These are phyloP conservation scores for Mrakia blollopis DNA, from an alignment of 768 basidiomycete genomes.

Conservation along the genomic window DNA sequence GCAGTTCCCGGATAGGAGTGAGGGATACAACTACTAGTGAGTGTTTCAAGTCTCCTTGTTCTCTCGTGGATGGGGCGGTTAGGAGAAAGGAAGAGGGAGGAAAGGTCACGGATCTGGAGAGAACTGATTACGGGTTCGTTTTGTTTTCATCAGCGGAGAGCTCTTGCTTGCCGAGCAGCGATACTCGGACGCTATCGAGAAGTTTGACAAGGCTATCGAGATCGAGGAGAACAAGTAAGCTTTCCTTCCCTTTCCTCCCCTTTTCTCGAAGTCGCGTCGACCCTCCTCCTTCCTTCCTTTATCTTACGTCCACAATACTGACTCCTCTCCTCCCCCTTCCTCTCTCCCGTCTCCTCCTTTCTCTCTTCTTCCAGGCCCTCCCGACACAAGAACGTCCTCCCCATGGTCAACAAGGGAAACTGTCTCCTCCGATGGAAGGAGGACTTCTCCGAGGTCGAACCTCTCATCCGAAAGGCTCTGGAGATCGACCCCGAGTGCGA, in stretches of 20 bases:
- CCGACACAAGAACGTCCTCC: constrained; percentile 71
- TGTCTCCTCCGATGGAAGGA: constrained; percentile 94
- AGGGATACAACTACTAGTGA: constrained; percentile 92
- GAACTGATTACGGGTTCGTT: too few species aligned
- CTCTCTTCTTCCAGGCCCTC: constrained; percentile 35
- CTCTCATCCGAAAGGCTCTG: constrained; percentile 81
- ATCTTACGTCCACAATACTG: neutral
- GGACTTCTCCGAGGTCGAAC: constrained; percentile 62
- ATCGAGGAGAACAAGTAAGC: constrained; percentile 71
- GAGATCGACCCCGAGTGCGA: constrained; percentile 88
- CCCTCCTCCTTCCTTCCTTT: neutral
- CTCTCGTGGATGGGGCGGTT: too few species aligned
- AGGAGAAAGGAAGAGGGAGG: too few species aligned
- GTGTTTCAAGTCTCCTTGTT: too few species aligned
- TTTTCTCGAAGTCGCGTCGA: neutral
- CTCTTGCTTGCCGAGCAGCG: constrained; percentile 85
- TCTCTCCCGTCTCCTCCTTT: neutral
- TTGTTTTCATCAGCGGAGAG: constrained; percentile 63
- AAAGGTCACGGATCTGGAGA: too few species aligned
- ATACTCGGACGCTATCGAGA: constrained; percentile 73
- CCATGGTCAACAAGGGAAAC: constrained; percentile 96
- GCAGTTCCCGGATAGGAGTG: constrained; percentile 77
- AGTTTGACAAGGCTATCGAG: constrained; percentile 87
- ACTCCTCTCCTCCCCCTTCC: constrained; percentile 34
- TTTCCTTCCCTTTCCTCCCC: too few species aligned